A percentile compares a stretch with the other conserved stretches of the same genome.
Evolutionary conservation across 257 asterid species (phyloP).

Genomic region (Nicotiana noctiflora): DNA sequence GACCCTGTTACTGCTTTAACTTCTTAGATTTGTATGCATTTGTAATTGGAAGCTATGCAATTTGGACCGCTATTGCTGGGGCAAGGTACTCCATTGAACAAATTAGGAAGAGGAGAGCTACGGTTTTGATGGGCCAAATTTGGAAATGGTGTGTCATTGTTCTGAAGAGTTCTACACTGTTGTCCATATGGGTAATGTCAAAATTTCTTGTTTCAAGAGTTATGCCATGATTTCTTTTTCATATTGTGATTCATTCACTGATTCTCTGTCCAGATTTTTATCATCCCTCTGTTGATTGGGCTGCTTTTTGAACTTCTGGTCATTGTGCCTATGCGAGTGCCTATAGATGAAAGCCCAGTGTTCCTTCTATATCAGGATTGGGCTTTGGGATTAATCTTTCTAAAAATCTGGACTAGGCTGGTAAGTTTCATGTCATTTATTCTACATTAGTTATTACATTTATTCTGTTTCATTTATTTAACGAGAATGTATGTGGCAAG

Average conservation of each 20-base stretch:
- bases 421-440: slow-evolving; percentile 31
- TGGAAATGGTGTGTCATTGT: slow-evolving; percentile 93
- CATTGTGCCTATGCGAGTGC: slow-evolving; percentile 96
- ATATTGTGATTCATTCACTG: background rate
- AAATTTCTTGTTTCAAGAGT: background rate
- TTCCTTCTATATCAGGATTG: slow-evolving; percentile 96
- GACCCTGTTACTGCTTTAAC: background rate
- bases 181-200: slow-evolving; percentile 80
- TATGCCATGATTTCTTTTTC: background rate
- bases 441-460: background rate
- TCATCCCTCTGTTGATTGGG: slow-evolving; percentile 88
- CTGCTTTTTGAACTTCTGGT: slow-evolving; percentile 91
- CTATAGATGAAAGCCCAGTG: slow-evolving; percentile 94
- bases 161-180: slow-evolving; percentile 67
- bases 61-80: slow-evolving; percentile 95
- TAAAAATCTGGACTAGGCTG: slow-evolving; percentile 98
- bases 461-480: too few species aligned
- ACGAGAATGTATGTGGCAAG: too few species aligned
- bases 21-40: slow-evolving; percentile 75
- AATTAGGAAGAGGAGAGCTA: slow-evolving; percentile 59
- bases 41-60: slow-evolving; percentile 90
- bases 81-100: slow-evolving; percentile 71
- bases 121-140: slow-evolving; percentile 52
- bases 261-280: slow-evolving; percentile 55
- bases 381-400: slow-evolving; percentile 91